Evolutionary conservation across 805 yeast species (phyloP), one percentile per base, ranked within the genome.

Genomic region (Candida michaelii): DNA sequence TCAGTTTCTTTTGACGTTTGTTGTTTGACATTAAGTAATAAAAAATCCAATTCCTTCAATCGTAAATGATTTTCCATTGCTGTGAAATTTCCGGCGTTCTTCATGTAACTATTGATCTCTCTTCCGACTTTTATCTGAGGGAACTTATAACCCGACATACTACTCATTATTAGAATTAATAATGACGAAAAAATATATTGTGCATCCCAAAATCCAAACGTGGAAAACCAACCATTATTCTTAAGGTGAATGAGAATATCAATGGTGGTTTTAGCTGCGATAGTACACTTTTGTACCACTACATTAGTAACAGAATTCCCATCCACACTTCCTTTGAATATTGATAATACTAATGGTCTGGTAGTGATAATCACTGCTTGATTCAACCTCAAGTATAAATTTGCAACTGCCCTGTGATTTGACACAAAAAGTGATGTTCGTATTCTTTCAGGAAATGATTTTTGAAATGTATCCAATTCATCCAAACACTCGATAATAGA

Each of bases 171-270:
- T 32, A 64, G 41, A 15, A 63, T 40, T 29, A 65, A 47, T 14
- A 65, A 40, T 2, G 71, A 65, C 8, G 60, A 51, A 43, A 62
- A 67, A 31, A 65, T 47, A 51, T 67, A 66, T 43, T 63, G 71
- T 27, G 63, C 52, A 47, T 68, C 73, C 73, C 73, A 67, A 42
- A 57, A 66, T 4, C 72, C 73, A 15, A 64, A 48, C 15, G 55
- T 50, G 36, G 66, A 65, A 16, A 65, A 46, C 43, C 59, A 53
- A 9, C 58, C 50, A 37, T 51, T 47, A 21, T 51, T 52, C 27
- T 56, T 60, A 34, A 67, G 50, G 33, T 60, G 51, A 21, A 53
- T 38, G 5, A 65, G 38, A 4, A 66, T 55, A 39, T 63, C 63
- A 9, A 67, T 55, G 1, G 63, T 55, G 14, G 60, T 39, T 43